phyloP scores from a whole-genome alignment of 768 basidiomycete genomes.

The Phlebiopsis flavidoalba region DNA sequence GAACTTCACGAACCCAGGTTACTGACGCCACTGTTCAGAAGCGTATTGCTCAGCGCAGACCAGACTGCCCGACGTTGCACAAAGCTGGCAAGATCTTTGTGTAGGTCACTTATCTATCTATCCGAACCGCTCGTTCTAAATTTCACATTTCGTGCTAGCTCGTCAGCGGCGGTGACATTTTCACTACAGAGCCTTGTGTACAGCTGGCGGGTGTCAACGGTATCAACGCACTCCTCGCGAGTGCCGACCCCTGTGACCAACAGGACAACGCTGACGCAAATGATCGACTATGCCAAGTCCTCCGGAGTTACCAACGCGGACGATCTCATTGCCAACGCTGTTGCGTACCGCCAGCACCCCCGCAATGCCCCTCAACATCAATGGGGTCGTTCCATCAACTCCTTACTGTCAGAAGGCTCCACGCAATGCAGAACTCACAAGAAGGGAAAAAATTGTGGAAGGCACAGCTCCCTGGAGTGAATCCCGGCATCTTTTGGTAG shows the following conservation, averaged over 20 bases:
- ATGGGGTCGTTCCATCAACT: slow-evolving; percentile 40
- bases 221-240: slow-evolving; percentile 39
- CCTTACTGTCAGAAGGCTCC: slow-evolving; percentile 52
- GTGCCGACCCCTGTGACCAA: slow-evolving; percentile 43
- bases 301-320: slow-evolving; percentile 33
- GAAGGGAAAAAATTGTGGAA: slow-evolving; percentile 50
- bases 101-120: slow-evolving; percentile 31
- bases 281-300: slow-evolving; percentile 48
- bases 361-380: slow-evolving; percentile 39
- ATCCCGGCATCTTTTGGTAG: slow-evolving; percentile 50
- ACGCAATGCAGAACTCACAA: slow-evolving; percentile 41
- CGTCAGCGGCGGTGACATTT: slow-evolving; percentile 36
- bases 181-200: slow-evolving; percentile 37
- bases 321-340: slow-evolving; percentile 37
- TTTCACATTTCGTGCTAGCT: slow-evolving; percentile 8
- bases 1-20: neutral
- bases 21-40: slow-evolving; percentile 2
- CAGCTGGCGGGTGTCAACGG: slow-evolving; percentile 34
- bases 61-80: slow-evolving; percentile 33
- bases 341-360: slow-evolving; percentile 38
- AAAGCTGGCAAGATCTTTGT: slow-evolving; percentile 43
- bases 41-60: slow-evolving; percentile 29
- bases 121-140: slow-evolving; percentile 14
- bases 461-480: slow-evolving; percentile 47
- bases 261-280: slow-evolving; percentile 44